Percentiles rank a stretch among this genome's conserved stretches.
phyloP scores from a whole-genome alignment of 345 rosid genomes.

The Euphorbia tirucalli region DNA sequence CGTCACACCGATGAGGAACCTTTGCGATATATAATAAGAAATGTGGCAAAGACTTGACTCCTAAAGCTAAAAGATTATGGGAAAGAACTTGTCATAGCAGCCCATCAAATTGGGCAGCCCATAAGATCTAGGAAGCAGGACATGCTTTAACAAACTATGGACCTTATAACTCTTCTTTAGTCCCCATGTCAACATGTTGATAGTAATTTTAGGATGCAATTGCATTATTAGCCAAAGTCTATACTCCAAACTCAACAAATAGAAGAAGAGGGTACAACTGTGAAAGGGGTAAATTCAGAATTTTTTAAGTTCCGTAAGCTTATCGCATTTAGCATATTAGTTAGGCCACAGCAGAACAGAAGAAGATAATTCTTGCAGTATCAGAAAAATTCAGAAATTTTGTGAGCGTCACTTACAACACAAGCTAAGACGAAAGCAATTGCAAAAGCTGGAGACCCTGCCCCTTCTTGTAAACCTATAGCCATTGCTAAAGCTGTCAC shows the following conservation, averaged over 20 bases:
- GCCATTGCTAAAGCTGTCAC: constrained; percentile 89
- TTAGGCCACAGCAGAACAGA: not conserved
- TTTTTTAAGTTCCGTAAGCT: not conserved
- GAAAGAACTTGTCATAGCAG: not conserved
- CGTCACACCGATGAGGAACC: not conserved
- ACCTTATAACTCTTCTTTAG: not conserved
- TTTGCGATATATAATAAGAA: not conserved
- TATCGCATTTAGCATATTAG: not conserved
- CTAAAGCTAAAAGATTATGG: not conserved
- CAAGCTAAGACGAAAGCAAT: constrained; percentile 82
- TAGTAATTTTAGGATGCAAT: not conserved
- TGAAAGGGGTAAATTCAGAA: too few species aligned
- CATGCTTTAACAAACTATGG: not conserved
- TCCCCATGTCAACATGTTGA: not conserved
- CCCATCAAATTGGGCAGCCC: not conserved
- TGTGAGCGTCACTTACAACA: constrained; percentile 52
- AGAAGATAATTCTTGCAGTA: not conserved
- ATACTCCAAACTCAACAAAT: not conserved
- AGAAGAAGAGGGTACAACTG: not conserved
- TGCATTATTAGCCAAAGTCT: too few species aligned
- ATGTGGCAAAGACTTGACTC: not conserved
- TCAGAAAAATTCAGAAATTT: not conserved
- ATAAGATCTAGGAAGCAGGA: not conserved
- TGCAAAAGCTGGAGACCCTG: constrained; percentile 75
- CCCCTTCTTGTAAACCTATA: constrained; percentile 75